Evolutionary conservation across 164 flowering plant species (phyloP).

Genomic region (Malania oleifera): DNA sequence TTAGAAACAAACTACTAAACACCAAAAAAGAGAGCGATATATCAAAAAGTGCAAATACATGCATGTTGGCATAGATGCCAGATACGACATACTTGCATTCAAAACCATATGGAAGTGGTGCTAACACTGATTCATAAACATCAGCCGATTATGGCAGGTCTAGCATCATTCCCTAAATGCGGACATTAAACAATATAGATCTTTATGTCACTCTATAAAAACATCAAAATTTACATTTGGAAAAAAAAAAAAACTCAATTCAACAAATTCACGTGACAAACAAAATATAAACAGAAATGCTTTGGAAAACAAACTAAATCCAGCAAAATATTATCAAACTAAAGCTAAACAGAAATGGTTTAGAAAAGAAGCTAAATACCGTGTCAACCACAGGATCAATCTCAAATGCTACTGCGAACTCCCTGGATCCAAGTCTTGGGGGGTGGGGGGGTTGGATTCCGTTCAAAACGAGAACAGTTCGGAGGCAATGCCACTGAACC

Average conservation of each 20-base stretch:
- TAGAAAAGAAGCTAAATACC: background rate
- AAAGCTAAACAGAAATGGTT: background rate
- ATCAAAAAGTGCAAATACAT: too few species aligned
- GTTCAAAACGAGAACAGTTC: background rate
- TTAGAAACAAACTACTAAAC: too few species aligned
- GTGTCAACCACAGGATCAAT: slow-evolving; percentile 1
- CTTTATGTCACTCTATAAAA: too few species aligned
- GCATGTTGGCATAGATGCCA: too few species aligned
- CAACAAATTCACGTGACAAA: background rate
- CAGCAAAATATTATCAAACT: slow-evolving; percentile 7
- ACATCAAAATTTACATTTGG: background rate
- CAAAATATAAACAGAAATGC: background rate
- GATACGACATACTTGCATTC: too few species aligned
- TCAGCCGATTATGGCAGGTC: too few species aligned
- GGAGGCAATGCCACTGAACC: background rate
- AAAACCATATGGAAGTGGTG: too few species aligned
- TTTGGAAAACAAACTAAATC: background rate
- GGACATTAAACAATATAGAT: too few species aligned
- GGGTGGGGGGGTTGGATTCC: too few species aligned
- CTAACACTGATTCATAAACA: too few species aligned
- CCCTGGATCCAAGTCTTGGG: slow-evolving; percentile 15
- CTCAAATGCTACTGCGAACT: background rate
- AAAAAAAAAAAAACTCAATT: background rate
- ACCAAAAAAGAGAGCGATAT: too few species aligned
- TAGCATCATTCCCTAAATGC: too few species aligned